phyloP scores from a whole-genome alignment of 768 basidiomycete species.

The Pleurotus giganteus region DNA sequence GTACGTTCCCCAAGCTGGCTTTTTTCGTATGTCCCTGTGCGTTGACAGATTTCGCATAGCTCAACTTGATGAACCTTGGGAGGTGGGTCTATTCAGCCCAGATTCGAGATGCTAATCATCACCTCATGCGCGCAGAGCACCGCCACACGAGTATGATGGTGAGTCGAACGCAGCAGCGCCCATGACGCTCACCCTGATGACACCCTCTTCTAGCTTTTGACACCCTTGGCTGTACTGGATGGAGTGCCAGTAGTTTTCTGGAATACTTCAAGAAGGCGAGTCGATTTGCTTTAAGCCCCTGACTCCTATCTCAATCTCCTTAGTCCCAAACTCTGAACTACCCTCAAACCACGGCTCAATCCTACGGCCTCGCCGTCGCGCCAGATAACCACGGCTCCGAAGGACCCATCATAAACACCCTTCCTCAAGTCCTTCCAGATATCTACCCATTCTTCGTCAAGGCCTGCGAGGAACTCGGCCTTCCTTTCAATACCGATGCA shows the following conservation, averaged over 20 bases:
- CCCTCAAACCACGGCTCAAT: not conserved
- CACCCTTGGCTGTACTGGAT: slow-evolving; percentile 11
- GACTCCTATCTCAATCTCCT: not conserved
- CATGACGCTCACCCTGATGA: not conserved
- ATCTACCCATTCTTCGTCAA: not conserved
- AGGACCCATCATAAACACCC: slow-evolving; percentile 10
- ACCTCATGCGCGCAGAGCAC: slow-evolving; percentile 3
- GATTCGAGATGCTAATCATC: not conserved
- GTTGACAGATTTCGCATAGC: not conserved
- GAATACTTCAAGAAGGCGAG: slow-evolving; percentile 15
- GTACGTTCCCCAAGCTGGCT: not conserved
- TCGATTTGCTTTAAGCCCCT: not conserved
- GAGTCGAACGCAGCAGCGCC: not conserved
- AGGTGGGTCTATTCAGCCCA: slow-evolving; percentile 1
- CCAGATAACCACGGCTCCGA: slow-evolving; percentile 1
- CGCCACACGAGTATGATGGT: slow-evolving; percentile 12
- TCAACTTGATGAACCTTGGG: slow-evolving; percentile 11
- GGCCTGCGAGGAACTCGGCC: not conserved
- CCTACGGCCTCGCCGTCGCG: not conserved
- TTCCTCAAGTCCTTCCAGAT: not conserved
- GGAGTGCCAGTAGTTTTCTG: slow-evolving; percentile 14
- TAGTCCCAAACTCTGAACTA: slow-evolving; percentile 4
- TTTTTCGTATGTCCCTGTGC: not conserved
- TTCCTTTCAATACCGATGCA: not conserved
- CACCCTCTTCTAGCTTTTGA: slow-evolving; percentile 10